Base-by-base conservation (phyloP, 2,329 filamentous ascomycete genomes). In the Tolypocladium nubicola region DNA sequence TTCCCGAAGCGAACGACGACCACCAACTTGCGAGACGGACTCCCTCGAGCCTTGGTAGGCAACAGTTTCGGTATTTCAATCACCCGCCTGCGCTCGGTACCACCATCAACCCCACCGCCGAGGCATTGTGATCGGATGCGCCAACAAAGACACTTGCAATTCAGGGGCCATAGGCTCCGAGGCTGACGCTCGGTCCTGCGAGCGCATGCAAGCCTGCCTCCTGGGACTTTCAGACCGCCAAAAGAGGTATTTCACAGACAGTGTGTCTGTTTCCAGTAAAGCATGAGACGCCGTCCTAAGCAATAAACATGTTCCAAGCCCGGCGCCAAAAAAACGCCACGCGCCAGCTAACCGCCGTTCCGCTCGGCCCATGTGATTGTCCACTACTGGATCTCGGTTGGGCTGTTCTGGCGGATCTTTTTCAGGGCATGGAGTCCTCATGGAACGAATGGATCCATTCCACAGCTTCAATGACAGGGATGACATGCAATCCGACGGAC, bases 371-470 rank as follows among this genome's bases (percentile, higher is more conserved):
- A 8, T 33, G 52, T 39, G 11, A 53, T 10, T 30, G 52, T 40
- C 37, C 21, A 19, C 21, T 23, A 30, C 37, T 11, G 37, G 41
- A 37, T n/a, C 35, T 26, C 21, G 10, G 37, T 16, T 56, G 43
- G 30, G 47, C 47, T n/a, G 47, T 37, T 41, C 30, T 33, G 7
- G 47, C 33, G 47, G 47, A 14, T 30, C 19, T 19, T 19, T 30
- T n/a, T 19, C 14, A 37, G 21, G 50, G 40, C 53, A 40, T 33
- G 43, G 56, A 56, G 40, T 52, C 53, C 56, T 52, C 30, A 59
- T 58, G 54, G 60, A 61, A 61, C 55, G 52, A 59, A 60, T 59
- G 60, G 58, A 55, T 54, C 39, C 41, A 38, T 57, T 59, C 59
- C 54, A 59, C 26, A 53, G 52, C 53, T 52, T 56, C 30, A 54